Evolutionary conservation across 140 eudicot genomes (phyloP).

Genomic region (Senecio squalidus): DNA sequence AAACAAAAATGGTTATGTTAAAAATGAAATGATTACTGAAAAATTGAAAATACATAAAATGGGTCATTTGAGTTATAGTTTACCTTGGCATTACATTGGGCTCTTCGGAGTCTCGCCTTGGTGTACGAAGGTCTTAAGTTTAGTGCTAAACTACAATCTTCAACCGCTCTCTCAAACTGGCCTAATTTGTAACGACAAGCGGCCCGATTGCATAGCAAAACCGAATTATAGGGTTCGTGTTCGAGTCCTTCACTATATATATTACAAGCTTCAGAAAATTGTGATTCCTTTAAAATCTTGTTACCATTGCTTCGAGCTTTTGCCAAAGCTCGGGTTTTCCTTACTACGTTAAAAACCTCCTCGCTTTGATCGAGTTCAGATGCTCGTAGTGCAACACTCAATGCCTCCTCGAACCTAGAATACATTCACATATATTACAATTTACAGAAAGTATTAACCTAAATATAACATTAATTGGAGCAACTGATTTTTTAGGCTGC

Average conservation of each 20-base stretch:
- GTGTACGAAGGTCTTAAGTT: constrained; percentile 51
- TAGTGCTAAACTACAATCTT: constrained; percentile 72
- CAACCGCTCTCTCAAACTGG: constrained; percentile 59
- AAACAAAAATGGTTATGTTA: too few relatives aligned
- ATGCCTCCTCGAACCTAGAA: constrained; percentile 84
- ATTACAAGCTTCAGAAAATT: constrained; percentile 46
- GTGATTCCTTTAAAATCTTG: constrained; percentile 45
- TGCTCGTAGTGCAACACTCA: constrained; percentile 50
- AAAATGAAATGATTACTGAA: not conserved
- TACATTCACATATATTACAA: constrained; percentile 2
- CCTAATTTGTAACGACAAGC: constrained; percentile 71
- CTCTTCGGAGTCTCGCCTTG: constrained; percentile 77
- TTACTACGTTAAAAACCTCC: constrained; percentile 26
- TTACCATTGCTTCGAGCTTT: constrained; percentile 64
- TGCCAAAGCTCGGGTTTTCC: constrained; percentile 47
- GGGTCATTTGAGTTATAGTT: not conserved
- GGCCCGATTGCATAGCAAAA: constrained; percentile 77
- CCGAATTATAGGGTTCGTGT: constrained; percentile 55
- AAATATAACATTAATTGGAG: not conserved
- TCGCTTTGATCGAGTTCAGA: constrained; percentile 40
- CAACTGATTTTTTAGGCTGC: not conserved
- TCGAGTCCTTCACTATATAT: constrained; percentile 68
- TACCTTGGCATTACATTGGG: constrained; percentile 69
- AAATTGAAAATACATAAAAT: not conserved
- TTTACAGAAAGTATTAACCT: not conserved